phyloP scores from a whole-genome alignment of 495 filamentous ascomycete species.

The Margaritispora aquatica region DNA sequence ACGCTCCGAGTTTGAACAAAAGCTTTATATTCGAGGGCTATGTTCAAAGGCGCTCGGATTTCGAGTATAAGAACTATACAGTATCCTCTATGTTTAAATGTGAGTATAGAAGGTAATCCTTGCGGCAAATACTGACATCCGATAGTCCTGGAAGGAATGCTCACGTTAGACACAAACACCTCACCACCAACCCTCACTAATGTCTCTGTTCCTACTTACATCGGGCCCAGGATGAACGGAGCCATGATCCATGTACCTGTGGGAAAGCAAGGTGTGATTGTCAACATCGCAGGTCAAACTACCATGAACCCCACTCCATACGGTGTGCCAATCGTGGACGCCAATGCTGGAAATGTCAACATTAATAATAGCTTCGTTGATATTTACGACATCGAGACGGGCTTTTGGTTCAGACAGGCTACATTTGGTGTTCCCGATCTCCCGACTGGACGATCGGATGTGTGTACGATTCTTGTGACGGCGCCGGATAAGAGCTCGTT shows the following conservation, averaged over 20 bases:
- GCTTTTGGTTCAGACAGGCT: conserved; percentile 2
- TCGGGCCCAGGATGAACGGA: conserved; percentile 6
- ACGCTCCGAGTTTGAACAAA: conserved; percentile 1
- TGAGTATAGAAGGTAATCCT: background rate
- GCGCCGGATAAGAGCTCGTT: background rate
- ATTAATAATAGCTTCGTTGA: conserved; percentile 6
- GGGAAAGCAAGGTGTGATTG: conserved; percentile 1
- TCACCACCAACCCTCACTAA: conserved; percentile 1
- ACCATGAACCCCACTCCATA: conserved; percentile 6
- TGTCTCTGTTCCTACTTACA: conserved; percentile 6
- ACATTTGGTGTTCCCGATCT: conserved; percentile 6
- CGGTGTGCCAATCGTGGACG: conserved; percentile 1
- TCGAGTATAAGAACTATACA: conserved; percentile 3
- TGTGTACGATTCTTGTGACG: conserved; percentile 5
- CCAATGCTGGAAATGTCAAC: conserved; percentile 7
- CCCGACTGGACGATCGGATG: conserved; percentile 8
- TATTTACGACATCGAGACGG: conserved; percentile 11
- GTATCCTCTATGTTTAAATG: background rate
- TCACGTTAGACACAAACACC: conserved; percentile 4
- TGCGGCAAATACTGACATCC: background rate
- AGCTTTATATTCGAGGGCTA: conserved; percentile 9
- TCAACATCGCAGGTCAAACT: conserved; percentile 7
- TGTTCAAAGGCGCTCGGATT: background rate
- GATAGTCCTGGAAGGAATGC: conserved; percentile 10
- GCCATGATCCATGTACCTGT: conserved; percentile 11